These are phyloP conservation scores for Eucalyptus grandis DNA, from an alignment of 345 rosid genomes.

Conservation along the genomic window DNA sequence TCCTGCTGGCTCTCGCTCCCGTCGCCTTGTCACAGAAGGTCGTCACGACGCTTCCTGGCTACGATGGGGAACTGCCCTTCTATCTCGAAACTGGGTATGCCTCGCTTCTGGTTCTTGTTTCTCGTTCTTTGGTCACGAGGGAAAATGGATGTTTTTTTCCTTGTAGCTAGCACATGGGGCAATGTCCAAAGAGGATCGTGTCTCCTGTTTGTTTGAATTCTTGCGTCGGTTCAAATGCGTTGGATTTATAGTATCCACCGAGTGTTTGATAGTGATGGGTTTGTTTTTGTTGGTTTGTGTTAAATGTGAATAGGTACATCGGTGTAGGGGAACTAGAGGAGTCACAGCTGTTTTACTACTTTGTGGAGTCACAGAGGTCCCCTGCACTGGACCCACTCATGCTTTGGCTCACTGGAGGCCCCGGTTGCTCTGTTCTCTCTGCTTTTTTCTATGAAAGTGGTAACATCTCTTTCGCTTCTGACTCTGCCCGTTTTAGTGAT, in stretches of 20 bases:
- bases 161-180: not conserved
- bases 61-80: slow-evolving; percentile 16
- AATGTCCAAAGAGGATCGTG: not conserved
- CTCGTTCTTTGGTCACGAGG: not conserved
- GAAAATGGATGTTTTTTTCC: not conserved
- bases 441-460: slow-evolving; percentile 19
- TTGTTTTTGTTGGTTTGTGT: not conserved
- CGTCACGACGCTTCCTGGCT: slow-evolving; percentile 16
- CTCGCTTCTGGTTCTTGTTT: not conserved
- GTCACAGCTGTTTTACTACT: slow-evolving; percentile 20
- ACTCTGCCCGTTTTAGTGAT: not conserved
- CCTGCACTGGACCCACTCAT: slow-evolving; percentile 10
- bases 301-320: not conserved
- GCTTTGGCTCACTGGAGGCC: slow-evolving; percentile 32
- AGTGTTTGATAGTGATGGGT: not conserved
- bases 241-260: not conserved
- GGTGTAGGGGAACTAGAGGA: slow-evolving; percentile 5
- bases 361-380: slow-evolving; percentile 13
- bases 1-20: not conserved
- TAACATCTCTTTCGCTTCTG: not conserved
- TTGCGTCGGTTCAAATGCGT: not conserved
- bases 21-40: not conserved
- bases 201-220: not conserved
- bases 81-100: slow-evolving; percentile 19
- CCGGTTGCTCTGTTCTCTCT: slow-evolving; percentile 27